These are phyloP conservation scores for Pichia pseudocactophila DNA, from an alignment of 805 yeast species.

Conservation along the genomic window DNA sequence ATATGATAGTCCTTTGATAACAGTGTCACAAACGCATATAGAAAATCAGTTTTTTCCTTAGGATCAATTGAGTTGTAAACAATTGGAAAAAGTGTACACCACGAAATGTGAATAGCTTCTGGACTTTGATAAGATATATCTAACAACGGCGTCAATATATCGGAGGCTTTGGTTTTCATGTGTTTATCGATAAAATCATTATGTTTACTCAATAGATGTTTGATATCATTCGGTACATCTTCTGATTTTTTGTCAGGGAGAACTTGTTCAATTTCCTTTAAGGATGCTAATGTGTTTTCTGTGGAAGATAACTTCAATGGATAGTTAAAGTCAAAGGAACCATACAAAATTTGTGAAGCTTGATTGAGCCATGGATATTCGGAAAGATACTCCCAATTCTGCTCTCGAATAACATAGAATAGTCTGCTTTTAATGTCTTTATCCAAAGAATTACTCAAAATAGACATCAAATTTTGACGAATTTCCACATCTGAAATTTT, in stretches of 20 bases:
- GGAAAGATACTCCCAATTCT: conserved; percentile 92
- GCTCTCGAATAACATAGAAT: conserved; percentile 84
- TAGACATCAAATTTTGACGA: conserved; percentile 69
- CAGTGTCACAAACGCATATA: conserved; percentile 69
- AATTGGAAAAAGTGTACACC: conserved; percentile 79
- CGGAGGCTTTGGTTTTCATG: conserved; percentile 41
- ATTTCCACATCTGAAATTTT: conserved; percentile 67
- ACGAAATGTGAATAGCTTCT: conserved; percentile 68
- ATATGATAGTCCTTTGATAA: conserved; percentile 86
- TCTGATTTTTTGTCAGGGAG: conserved; percentile 15
- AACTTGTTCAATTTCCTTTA: conserved; percentile 35
- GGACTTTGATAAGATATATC: conserved; percentile 79
- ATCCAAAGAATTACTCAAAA: conserved; percentile 72
- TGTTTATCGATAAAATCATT: conserved; percentile 16
- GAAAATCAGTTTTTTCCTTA: conserved; percentile 75
- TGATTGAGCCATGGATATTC: conserved; percentile 94
- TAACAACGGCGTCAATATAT: conserved; percentile 59
- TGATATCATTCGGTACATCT: conserved; percentile 11
- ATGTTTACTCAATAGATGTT: conserved; percentile 18
- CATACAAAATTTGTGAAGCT: conserved; percentile 78
- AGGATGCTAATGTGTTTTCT: conserved; percentile 46
- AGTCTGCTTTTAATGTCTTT: conserved; percentile 69
- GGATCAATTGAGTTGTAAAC: conserved; percentile 67
- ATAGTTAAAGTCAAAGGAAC: conserved; percentile 53
- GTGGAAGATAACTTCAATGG: conserved; percentile 36